Evolutionary conservation across 2,329 filamentous ascomycete genomes (phyloP).

Genomic region (Daldinia sp.): DNA sequence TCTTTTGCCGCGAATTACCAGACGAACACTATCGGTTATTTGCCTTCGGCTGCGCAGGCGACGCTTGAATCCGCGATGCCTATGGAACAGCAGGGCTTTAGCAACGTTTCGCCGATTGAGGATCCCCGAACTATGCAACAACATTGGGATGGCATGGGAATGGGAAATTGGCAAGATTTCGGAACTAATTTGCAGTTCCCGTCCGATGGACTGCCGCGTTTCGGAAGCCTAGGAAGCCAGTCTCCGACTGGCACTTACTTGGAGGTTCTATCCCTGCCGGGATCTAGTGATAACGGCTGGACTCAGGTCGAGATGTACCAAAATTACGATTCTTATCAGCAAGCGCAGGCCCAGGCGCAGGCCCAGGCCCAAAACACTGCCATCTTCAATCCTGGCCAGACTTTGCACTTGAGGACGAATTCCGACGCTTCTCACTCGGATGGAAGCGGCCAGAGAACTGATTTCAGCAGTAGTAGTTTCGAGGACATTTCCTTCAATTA

Average conservation of each 20-base stretch:
- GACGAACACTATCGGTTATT: slow-evolving; percentile 66
- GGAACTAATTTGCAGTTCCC: slow-evolving; percentile 65
- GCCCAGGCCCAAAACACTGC: slow-evolving; percentile 64
- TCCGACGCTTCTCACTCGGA: slow-evolving; percentile 86
- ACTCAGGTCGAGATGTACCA: slow-evolving; percentile 78
- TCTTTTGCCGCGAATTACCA: slow-evolving; percentile 62
- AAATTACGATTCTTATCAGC: slow-evolving; percentile 72
- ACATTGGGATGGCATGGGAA: slow-evolving; percentile 65
- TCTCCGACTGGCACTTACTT: slow-evolving; percentile 83
- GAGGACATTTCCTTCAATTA: slow-evolving; percentile 80
- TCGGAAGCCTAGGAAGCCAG: slow-evolving; percentile 62
- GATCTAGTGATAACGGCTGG: slow-evolving; percentile 91
- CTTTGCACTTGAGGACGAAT: slow-evolving; percentile 84
- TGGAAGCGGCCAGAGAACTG: slow-evolving; percentile 65
- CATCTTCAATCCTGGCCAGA: slow-evolving; percentile 93
- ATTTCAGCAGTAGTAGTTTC: slow-evolving; percentile 79
- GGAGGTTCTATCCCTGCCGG: slow-evolving; percentile 83
- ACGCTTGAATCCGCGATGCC: slow-evolving; percentile 67
- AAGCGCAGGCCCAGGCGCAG: slow-evolving; percentile 58
- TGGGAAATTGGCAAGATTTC: slow-evolving; percentile 83
- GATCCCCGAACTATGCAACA: slow-evolving; percentile 63
- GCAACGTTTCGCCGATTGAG: slow-evolving; percentile 64
- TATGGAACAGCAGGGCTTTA: slow-evolving; percentile 72
- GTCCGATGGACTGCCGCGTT: slow-evolving; percentile 53
- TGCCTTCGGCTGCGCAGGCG: slow-evolving; percentile 68